Base-by-base conservation (phyloP, 169 alveolate species). In the Plasmodium relictum region DNA sequence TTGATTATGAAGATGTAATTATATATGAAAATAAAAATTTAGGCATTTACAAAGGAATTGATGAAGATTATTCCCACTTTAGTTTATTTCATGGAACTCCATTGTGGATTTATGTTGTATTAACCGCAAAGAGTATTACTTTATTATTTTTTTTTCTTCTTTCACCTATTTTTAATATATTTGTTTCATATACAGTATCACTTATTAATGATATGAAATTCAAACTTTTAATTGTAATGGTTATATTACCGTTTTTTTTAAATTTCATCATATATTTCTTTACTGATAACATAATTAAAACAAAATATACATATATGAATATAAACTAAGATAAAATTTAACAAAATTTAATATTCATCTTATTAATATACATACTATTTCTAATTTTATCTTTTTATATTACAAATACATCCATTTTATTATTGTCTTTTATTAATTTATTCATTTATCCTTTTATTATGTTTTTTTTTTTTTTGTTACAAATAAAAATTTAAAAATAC, bases 211-310 rank as follows among this genome's bases (percentile, higher is more conserved):
- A 85, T 48, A 54, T 59, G 65, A 69, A 62, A 72, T 42, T 37
- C 50, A 85, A 61, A 24, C 92, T 85, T 72, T 37, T 85, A 44
- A 22, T 59, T 5, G 86, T 85, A 63, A 85, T 85, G 92, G n/a
- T 85, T 54, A 70, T 85, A 16, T 10, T 71, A 0, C 92, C 87
- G 3, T 85, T 85, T 42, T 85, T 62, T 50, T 70, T 70, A 14
- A 70, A 85, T 31, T 85, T 70, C 59, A 59, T 85, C 22, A 58
- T 85, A 50, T 85, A 85, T 50, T 85, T 22, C 22, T 54, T 54
- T 63, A 70, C 66, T 9, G 92, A 85, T 26, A 70, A 54, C n/a
- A 85, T 85, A 59, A 73, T 85, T 14, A 69, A 85, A 72, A 48
- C 56, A 18, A 54, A 85, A 20, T 18, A 59, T 18, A 26, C 26